These are phyloP conservation scores for Calendula officinalis DNA, from an alignment of 129 eudicot genomes.

Conservation along the genomic window DNA sequence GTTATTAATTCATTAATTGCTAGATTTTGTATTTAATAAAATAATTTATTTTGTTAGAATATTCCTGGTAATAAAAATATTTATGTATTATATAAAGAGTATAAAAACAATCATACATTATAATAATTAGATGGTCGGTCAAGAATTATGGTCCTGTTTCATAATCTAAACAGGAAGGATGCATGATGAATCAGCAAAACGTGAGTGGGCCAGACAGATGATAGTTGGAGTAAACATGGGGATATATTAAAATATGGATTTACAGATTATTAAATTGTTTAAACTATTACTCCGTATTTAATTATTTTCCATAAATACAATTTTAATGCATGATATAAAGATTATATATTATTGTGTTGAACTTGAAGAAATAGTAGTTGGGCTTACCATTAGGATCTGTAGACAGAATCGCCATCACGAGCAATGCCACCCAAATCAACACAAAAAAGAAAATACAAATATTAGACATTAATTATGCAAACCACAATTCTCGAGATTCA, in stretches of 20 bases:
- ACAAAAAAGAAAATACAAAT: not conserved
- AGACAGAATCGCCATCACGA: constrained; percentile 18
- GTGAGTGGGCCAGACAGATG: constrained; percentile 31
- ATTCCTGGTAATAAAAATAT: not conserved
- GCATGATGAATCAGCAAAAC: constrained; percentile 30
- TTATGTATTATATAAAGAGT: not conserved
- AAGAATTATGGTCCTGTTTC: not conserved
- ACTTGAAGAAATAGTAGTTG: not conserved
- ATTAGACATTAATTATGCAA: too few relatives aligned
- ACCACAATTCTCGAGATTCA: too few relatives aligned
- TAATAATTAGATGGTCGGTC: constrained; percentile 12
- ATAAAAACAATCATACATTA: constrained; percentile 7
- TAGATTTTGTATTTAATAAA: not conserved
- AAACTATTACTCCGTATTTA: too few relatives aligned
- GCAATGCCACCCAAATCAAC: constrained; percentile 26
- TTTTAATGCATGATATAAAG: not conserved
- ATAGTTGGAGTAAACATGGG: not conserved
- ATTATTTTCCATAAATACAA: not conserved
- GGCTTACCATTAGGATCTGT: constrained; percentile 81
- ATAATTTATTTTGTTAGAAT: not conserved
- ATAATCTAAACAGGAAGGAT: constrained; percentile 21
- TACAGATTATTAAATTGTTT: not conserved
- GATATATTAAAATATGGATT: not conserved
- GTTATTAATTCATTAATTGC: constrained; percentile 21
- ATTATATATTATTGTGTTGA: not conserved